Evolutionary conservation across 2,329 filamentous ascomycete species (phyloP), one percentile per base, ranked within the genome.

Genomic region (Xenoacremonium recifei): DNA sequence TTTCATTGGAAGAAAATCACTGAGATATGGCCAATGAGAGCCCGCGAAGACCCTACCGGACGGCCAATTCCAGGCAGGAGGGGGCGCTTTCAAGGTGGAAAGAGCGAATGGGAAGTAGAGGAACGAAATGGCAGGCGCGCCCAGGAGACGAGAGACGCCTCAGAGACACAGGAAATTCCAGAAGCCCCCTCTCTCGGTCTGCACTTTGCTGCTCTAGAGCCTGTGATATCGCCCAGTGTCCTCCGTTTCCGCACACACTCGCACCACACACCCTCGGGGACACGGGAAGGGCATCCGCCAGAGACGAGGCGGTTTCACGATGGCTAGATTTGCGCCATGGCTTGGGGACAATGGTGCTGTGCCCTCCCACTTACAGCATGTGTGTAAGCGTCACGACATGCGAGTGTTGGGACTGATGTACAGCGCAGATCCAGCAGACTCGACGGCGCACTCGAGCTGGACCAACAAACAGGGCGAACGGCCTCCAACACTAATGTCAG

Each of bases 1-100:
- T 21, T 32, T 49, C 39, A 57, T 57, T 57, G 54, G 54, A 29
- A 55, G 54, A 57, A 55, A 57, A 23, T 44, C 33, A 12, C 34
- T 37, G 34, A 37, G 25, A 32, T 23, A 38, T 32, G 20, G n/a
- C 54, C 54, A 57, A 57, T 57, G 40, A 43, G 20, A 50, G 42
- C 5, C 5, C 34, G 21, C 17, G 21, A 42, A 48, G 39, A 44
- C 35, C 25, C 31, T 39, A 33, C 25, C 15, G 18, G 40, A 46
- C 36, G 45, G 47, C 44, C 45, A 54, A 29, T 50, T 23, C 39
- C 38, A 40, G 41, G 29, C 37, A 38, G 42, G 27, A 15, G 38
- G 37, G 52, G 52, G 52, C 52, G 50, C 54, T 56, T 57, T 33
- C 40, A 39, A n/a, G n/a, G n/a, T 42, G 39, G 31, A 6, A 32